Evolutionary conservation across 106 monocot genomes (phyloP).

Genomic region (Posidonia australis): DNA sequence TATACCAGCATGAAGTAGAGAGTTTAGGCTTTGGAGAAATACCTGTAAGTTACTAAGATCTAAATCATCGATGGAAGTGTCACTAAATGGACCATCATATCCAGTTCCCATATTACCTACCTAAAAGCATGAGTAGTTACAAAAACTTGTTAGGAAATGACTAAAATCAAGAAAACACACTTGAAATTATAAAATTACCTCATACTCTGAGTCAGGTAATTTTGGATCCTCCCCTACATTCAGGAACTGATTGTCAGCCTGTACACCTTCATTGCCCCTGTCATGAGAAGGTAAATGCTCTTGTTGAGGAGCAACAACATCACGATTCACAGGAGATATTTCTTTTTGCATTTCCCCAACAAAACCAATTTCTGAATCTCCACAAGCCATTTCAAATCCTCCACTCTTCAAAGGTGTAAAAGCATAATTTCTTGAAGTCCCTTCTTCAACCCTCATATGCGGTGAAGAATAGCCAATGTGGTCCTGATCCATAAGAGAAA

Average conservation of each 20-base stretch:
- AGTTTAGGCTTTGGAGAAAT: neutral
- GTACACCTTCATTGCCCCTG: slow-evolving; percentile 24
- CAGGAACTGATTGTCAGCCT: slow-evolving; percentile 28
- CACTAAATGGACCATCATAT: slow-evolving; percentile 18
- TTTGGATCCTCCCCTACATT: slow-evolving; percentile 22
- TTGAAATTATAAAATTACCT: slow-evolving; percentile 31
- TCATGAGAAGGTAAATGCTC: slow-evolving; percentile 33
- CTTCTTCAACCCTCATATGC: slow-evolving; percentile 24
- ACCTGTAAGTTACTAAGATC: slow-evolving; percentile 84
- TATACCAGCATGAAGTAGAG: neutral
- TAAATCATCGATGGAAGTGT: slow-evolving; percentile 33
- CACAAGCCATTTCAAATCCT: neutral
- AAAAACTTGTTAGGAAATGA: neutral
- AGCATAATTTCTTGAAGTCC: slow-evolving; percentile 21
- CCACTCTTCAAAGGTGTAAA: slow-evolving; percentile 38
- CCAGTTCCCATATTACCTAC: slow-evolving; percentile 38
- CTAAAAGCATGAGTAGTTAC: slow-evolving; percentile 9
- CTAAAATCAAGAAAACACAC: neutral
- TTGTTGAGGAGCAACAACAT: slow-evolving; percentile 17
- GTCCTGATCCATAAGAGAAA: slow-evolving; percentile 87
- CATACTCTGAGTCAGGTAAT: slow-evolving; percentile 41
- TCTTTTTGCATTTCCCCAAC: slow-evolving; percentile 30
- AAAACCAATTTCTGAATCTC: slow-evolving; percentile 38
- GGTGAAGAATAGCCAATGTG: slow-evolving; percentile 31
- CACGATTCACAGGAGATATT: slow-evolving; percentile 17